Evolutionary conservation across 2,329 filamentous ascomycete genomes (phyloP).

Genomic region (Curvularia hawaiiensis): DNA sequence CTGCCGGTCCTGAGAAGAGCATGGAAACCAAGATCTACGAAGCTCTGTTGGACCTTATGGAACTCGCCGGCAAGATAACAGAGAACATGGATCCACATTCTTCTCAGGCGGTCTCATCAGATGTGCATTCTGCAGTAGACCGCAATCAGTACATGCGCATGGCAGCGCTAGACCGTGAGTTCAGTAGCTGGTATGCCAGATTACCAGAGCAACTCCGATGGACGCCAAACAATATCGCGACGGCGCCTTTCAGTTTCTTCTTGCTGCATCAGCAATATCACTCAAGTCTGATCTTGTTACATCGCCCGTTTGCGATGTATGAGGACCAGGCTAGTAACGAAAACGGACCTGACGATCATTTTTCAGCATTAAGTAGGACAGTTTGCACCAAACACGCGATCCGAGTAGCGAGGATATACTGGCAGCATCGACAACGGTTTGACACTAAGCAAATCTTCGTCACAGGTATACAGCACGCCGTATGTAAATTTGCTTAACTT

Average conservation of each 20-base stretch:
- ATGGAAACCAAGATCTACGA: slow-evolving; percentile 55
- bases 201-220: slow-evolving; percentile 54
- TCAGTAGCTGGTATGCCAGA: slow-evolving; percentile 61
- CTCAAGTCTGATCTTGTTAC: slow-evolving; percentile 58
- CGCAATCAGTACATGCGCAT: slow-evolving; percentile 58
- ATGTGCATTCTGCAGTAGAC: slow-evolving; percentile 41
- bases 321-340: slow-evolving; percentile 47
- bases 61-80: slow-evolving; percentile 59
- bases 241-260: slow-evolving; percentile 54
- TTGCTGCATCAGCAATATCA: slow-evolving; percentile 63
- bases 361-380: slow-evolving; percentile 55
- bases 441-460: slow-evolving; percentile 58
- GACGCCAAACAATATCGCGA: slow-evolving; percentile 44
- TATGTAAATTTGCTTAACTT: slow-evolving; percentile 20
- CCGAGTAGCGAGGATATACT: slow-evolving; percentile 59
- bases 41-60: slow-evolving; percentile 61
- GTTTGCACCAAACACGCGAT: slow-evolving; percentile 63
- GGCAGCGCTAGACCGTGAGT: slow-evolving; percentile 58
- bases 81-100: slow-evolving; percentile 49
- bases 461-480: slow-evolving; percentile 59
- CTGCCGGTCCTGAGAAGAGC: slow-evolving; percentile 41
- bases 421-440: slow-evolving; percentile 60
- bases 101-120: slow-evolving; percentile 34
- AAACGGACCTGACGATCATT: slow-evolving; percentile 49
- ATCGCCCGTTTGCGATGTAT: slow-evolving; percentile 60